A percentile compares a stretch with the other conserved stretches of the same genome.
Conservation (phyloP, 164 flowering plant genomes). For the Hamamelis virginiana region DNA sequence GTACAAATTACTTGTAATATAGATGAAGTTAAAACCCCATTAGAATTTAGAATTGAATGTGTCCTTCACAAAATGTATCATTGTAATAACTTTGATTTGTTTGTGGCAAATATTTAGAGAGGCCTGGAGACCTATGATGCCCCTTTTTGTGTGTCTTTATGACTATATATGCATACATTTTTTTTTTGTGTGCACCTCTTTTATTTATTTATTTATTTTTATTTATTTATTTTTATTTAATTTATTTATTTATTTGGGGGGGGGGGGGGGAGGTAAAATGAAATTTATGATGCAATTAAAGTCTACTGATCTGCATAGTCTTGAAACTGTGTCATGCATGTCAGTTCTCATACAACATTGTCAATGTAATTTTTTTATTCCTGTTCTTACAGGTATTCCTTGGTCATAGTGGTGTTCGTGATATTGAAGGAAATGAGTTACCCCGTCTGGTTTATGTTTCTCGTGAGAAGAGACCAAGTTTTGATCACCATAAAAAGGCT, state of each 20-base stretch:
- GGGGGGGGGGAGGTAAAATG: background rate
- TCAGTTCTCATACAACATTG: background rate
- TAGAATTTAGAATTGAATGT: background rate
- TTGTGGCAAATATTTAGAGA: too few relatives aligned
- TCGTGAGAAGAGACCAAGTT: slow-evolving; percentile 62
- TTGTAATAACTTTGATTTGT: too few relatives aligned
- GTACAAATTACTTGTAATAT: too few relatives aligned
- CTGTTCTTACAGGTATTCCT: slow-evolving; percentile 41
- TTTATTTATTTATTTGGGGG: too few relatives aligned
- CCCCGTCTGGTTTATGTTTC: slow-evolving; percentile 60
- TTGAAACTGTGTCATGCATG: background rate
- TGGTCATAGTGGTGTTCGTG: slow-evolving; percentile 50
- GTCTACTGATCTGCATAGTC: background rate
- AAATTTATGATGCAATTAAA: background rate
- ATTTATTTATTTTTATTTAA: too few relatives aligned
- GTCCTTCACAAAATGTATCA: background rate
- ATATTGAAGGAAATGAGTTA: slow-evolving; percentile 47
- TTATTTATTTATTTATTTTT: too few relatives aligned
- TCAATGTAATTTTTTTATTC: background rate
- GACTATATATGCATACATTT: too few relatives aligned
- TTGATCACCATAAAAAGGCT: slow-evolving; percentile 61
- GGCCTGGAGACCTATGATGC: too few relatives aligned
- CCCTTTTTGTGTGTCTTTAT: too few relatives aligned
- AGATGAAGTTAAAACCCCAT: background rate
- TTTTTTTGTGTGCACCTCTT: too few relatives aligned